phyloP scores from a whole-genome alignment of 129 eudicot species.

The Tanacetum coccineum region DNA sequence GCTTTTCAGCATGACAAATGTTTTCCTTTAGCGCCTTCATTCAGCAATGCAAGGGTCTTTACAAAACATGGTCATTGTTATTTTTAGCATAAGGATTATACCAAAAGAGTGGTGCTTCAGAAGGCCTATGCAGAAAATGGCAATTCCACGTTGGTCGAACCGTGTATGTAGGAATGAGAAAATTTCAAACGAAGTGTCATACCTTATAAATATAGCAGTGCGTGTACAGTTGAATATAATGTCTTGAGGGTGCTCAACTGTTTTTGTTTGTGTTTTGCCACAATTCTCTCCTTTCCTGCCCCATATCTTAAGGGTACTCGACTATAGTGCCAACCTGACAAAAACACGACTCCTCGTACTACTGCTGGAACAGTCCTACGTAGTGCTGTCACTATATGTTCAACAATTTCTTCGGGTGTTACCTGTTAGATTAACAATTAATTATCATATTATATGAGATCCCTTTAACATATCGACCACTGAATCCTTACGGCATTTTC shows the following conservation, averaged over 20 bases:
- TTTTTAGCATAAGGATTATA: slow-evolving; percentile 63
- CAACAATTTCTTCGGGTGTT: slow-evolving; percentile 61
- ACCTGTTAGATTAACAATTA: slow-evolving; percentile 35
- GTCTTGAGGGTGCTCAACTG: too few species aligned
- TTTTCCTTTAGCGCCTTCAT: too few species aligned
- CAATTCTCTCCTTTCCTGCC: too few species aligned
- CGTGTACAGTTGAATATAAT: too few species aligned
- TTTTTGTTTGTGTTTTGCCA: too few species aligned
- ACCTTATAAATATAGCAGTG: slow-evolving; percentile 3
- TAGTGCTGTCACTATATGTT: slow-evolving; percentile 60
- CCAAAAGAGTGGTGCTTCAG: slow-evolving; percentile 73
- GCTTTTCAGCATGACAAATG: too few species aligned
- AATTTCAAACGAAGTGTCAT: background rate
- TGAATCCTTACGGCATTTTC: too few species aligned
- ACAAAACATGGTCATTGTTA: too few species aligned
- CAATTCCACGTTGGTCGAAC: slow-evolving; percentile 64
- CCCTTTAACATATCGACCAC: background rate
- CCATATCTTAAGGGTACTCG: too few species aligned
- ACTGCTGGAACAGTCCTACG: slow-evolving; percentile 80
- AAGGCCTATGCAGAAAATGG: slow-evolving; percentile 87
- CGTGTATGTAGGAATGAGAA: slow-evolving; percentile 35
- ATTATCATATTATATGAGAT: too few species aligned
- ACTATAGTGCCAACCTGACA: slow-evolving; percentile 80
- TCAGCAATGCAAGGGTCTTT: too few species aligned
- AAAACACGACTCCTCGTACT: slow-evolving; percentile 70